Conservation (phyloP, 2,329 filamentous ascomycete species). For the Calonectria pauciramosa region DNA sequence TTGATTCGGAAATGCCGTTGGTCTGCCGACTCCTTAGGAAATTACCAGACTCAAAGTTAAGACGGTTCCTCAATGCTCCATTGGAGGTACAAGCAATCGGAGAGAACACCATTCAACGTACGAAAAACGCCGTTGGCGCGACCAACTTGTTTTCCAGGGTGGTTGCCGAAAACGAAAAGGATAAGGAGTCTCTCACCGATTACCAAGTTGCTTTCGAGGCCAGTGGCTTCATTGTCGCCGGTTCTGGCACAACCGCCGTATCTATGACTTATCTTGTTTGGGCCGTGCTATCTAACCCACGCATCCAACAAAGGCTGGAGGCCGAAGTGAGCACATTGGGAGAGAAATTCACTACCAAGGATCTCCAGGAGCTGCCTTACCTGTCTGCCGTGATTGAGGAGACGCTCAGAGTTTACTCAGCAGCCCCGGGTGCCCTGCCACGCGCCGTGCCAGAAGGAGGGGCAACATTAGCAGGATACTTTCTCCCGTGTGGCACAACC, state of each 20-base stretch:
- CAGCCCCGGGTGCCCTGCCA: neutral
- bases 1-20: neutral
- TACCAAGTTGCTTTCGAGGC: neutral
- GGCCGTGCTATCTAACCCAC: neutral
- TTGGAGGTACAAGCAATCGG: neutral
- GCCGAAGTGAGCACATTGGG: neutral
- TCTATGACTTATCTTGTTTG: neutral
- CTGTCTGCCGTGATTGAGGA: neutral
- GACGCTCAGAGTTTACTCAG: neutral
- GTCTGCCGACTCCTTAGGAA: neutral
- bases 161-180: neutral
- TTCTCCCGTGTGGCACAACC: neutral
- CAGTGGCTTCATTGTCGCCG: neutral
- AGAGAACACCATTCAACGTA: neutral
- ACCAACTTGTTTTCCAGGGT: neutral
- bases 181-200: neutral
- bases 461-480: neutral
- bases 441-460: neutral
- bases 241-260: neutral
- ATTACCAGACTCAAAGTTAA: neutral
- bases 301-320: neutral
- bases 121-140: neutral
- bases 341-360: neutral
- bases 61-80: neutral
- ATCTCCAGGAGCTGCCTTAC: neutral